These are phyloP conservation scores for Heimioporus sp. DNA, from an alignment of 768 basidiomycete species.

Conservation along the genomic window DNA sequence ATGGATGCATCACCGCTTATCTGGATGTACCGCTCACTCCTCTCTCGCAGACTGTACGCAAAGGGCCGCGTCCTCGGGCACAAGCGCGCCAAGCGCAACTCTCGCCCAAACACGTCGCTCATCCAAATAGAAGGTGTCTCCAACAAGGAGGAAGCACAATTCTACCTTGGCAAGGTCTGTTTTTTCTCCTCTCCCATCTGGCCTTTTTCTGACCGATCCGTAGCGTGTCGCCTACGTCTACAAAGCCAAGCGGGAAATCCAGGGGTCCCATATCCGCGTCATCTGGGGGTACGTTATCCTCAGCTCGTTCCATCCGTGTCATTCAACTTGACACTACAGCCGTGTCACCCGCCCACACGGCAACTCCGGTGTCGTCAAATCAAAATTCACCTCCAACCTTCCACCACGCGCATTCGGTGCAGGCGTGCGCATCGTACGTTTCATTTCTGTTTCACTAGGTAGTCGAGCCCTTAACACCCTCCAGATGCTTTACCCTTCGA, in stretches of 20 bases:
- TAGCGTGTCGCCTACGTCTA: constrained; percentile 98
- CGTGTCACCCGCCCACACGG: constrained; percentile 94
- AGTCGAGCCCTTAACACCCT: neutral
- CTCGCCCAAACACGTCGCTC: constrained; percentile 92
- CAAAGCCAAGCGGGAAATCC: constrained; percentile 92
- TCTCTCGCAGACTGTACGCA: constrained; percentile 71
- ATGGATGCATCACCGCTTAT: constrained; percentile 14
- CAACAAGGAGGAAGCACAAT: constrained; percentile 90
- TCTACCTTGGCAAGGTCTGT: constrained; percentile 97
- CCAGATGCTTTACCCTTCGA: constrained; percentile 93
- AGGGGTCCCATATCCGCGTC: constrained; percentile 93
- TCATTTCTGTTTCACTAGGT: neutral
- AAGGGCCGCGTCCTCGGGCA: constrained; percentile 97
- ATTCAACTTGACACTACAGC: constrained; percentile 36
- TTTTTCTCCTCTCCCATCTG: neutral
- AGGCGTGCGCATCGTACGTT: constrained; percentile 79
- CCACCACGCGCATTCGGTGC: constrained; percentile 95
- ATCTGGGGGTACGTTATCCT: constrained; percentile 88
- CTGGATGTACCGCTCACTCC: constrained; percentile 14
- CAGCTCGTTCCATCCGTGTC: neutral
- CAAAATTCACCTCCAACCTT: constrained; percentile 94
- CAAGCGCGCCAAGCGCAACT: constrained; percentile 98
- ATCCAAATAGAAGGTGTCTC: constrained; percentile 97
- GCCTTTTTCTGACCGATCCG: neutral
- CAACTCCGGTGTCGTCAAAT: constrained; percentile 91